A percentile compares a stretch with the other conserved stretches of the same genome.
Conservation (phyloP, 2,329 filamentous ascomycete genomes). For the Penicillium sp. region DNA sequence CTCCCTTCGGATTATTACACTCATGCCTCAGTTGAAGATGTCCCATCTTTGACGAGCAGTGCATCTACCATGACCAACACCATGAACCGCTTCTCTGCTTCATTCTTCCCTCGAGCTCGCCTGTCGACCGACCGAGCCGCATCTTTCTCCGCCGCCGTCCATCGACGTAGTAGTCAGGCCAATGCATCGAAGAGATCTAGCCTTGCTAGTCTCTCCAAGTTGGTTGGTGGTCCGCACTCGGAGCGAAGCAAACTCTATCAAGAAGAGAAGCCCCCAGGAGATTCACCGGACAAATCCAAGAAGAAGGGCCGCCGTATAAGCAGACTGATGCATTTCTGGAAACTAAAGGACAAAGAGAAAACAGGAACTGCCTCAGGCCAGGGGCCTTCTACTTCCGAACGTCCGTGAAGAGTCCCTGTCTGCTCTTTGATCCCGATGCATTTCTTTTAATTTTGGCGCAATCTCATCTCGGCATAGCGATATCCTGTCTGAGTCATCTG, state of each 20-base stretch:
- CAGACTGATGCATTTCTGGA: slow-evolving; percentile 56
- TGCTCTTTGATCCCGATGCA: slow-evolving; percentile 22
- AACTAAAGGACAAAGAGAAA: slow-evolving; percentile 51
- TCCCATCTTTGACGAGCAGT: slow-evolving; percentile 55
- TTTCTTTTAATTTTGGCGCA: slow-evolving; percentile 31
- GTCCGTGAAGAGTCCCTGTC: slow-evolving; percentile 18
- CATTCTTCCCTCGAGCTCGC: slow-evolving; percentile 45
- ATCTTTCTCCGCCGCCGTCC: slow-evolving; percentile 48
- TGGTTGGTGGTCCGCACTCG: slow-evolving; percentile 49
- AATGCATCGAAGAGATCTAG: slow-evolving; percentile 51
- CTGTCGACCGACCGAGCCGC: slow-evolving; percentile 49
- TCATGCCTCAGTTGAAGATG: slow-evolving; percentile 53
- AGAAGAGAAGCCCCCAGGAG: slow-evolving; percentile 48
- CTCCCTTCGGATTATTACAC: slow-evolving; percentile 40
- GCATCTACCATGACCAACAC: slow-evolving; percentile 52
- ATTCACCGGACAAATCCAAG: slow-evolving; percentile 44
- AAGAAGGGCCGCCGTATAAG: slow-evolving; percentile 52
- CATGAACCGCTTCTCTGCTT: slow-evolving; percentile 48
- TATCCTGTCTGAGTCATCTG: slow-evolving; percentile 24
- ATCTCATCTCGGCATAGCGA: slow-evolving; percentile 32
- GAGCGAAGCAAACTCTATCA: slow-evolving; percentile 51
- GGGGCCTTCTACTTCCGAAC: slow-evolving; percentile 24
- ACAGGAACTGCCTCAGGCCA: slow-evolving; percentile 23
- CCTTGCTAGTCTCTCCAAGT: slow-evolving; percentile 53
- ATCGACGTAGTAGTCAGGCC: slow-evolving; percentile 44